These are phyloP conservation scores for Aethionema arabicum DNA, from an alignment of 345 rosid genomes.

Conservation along the genomic window DNA sequence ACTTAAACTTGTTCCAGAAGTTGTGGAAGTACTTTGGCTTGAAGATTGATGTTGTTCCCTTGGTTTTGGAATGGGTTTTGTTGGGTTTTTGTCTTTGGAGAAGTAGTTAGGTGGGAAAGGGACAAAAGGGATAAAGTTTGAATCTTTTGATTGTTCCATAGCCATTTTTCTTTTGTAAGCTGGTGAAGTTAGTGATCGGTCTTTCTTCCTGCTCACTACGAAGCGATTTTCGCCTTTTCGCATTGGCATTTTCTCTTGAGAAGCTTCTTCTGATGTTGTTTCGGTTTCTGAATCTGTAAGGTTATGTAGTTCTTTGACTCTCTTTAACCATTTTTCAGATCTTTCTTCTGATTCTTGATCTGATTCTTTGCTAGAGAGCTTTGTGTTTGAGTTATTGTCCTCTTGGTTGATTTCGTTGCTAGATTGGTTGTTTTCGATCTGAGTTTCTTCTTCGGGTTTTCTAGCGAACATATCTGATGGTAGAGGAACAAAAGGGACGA, in stretches of 20 bases:
- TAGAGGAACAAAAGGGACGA: slow-evolving; percentile 75
- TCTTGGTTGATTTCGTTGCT: slow-evolving; percentile 18
- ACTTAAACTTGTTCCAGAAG: too few species aligned
- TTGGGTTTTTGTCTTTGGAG: slow-evolving; percentile 49
- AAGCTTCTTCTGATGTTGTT: slow-evolving; percentile 51
- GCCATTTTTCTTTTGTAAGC: slow-evolving; percentile 58
- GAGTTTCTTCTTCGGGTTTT: slow-evolving; percentile 45
- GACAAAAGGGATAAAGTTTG: slow-evolving; percentile 72
- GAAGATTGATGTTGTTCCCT: too few species aligned
- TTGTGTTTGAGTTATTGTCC: slow-evolving; percentile 25
- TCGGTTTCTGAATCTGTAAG: slow-evolving; percentile 45
- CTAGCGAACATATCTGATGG: slow-evolving; percentile 76
- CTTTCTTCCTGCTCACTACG: slow-evolving; percentile 78
- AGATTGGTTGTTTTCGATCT: slow-evolving; percentile 25
- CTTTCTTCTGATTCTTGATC: slow-evolving; percentile 47
- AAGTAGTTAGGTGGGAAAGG: slow-evolving; percentile 84
- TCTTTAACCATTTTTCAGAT: slow-evolving; percentile 70
- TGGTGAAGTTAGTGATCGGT: slow-evolving; percentile 74
- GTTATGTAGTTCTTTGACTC: slow-evolving; percentile 59
- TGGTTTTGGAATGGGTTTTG: too few species aligned
- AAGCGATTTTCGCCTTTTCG: slow-evolving; percentile 77
- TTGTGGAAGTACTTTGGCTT: too few species aligned
- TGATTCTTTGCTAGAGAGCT: slow-evolving; percentile 33
- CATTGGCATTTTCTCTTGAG: slow-evolving; percentile 74
- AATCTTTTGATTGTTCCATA: slow-evolving; percentile 53